Evolutionary conservation across 208 protist species (phyloP), one percentile per base, ranked within the genome.

Genomic region (Leishmania gerbilli): DNA sequence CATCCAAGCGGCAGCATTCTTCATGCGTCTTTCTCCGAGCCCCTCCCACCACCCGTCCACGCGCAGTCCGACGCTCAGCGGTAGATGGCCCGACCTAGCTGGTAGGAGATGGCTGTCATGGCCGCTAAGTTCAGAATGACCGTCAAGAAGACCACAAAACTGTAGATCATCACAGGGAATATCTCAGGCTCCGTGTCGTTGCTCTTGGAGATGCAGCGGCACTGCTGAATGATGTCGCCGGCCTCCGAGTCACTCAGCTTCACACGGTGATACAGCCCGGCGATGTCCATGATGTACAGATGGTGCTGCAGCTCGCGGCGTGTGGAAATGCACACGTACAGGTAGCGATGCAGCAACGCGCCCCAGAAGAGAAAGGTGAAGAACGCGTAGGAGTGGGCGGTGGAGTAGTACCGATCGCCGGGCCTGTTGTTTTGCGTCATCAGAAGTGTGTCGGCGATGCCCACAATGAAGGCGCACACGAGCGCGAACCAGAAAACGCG

Each of bases 221-320:
- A 94, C 34, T 82, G 58, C 51, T 85, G 71, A 62, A 95, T 92
- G 49, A 90, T 88, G n/a, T 91, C 84, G 56, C 81, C 78, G 3
- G 86, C 84, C 56, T 90, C 86, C 40, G 37, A 60, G 55, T 89
- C 87, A 19, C 78, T 56, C 15, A 78, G 62, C 76, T 86, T 90
- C 15, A 91, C 74, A 7, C 77, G 69, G 77, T 97, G 93, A 76
- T 95, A 95, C 34, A 97, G 75, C 5, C 80, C 82, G 0, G 88
- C 86, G 40, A 92, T 86, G 83, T 95, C 88, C 84, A 95, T 91
- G 71, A 97, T 90, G 80, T 91, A 95, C 42, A 90, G 64, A 51
- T 97, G 93, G 21, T 83, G 81, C 21, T 71, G 34, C 69, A 87
- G 76, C 83, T 95, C 92, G 1, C 65, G 53, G 2, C 75, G 69